A percentile compares a stretch with the other conserved stretches of the same genome.
These are phyloP conservation scores for Skeletonema menzelii DNA, from an alignment of 108 stramenopile genomes.

Conservation along the genomic window DNA sequence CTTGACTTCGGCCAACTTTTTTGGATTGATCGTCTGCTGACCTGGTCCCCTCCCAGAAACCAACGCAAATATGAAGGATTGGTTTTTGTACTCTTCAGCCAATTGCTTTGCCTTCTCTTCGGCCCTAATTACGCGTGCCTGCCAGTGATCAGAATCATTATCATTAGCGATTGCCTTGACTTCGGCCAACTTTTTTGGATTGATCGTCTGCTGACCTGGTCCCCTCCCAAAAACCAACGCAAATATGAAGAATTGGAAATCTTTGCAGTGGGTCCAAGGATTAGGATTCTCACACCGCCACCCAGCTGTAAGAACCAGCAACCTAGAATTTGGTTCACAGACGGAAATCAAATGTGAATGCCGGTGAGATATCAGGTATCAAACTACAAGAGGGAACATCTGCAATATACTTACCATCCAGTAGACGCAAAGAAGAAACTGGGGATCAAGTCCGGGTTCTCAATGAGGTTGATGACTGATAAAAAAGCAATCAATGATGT, in stretches of 20 bases:
- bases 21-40: slow-evolving; percentile 36
- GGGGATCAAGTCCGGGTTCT: slow-evolving; percentile 63
- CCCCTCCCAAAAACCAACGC: slow-evolving; percentile 50
- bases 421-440: slow-evolving; percentile 61
- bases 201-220: slow-evolving; percentile 33
- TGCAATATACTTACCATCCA: slow-evolving; percentile 19
- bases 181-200: neutral
- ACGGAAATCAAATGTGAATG: slow-evolving; percentile 21
- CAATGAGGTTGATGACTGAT: slow-evolving; percentile 51
- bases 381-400: neutral
- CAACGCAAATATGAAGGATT: slow-evolving; percentile 42
- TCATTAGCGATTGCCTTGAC: slow-evolving; percentile 15
- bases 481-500: slow-evolving; percentile 65
- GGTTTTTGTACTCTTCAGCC: slow-evolving; percentile 40
- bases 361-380: neutral
- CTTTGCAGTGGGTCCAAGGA: slow-evolving; percentile 53
- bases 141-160: slow-evolving; percentile 34
- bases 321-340: slow-evolving; percentile 9
- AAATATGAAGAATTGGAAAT: slow-evolving; percentile 40
- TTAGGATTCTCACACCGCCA: slow-evolving; percentile 51
- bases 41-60: slow-evolving; percentile 40
- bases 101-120: too few relatives aligned
- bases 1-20: too few relatives aligned
- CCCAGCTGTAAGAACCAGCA: slow-evolving; percentile 45
- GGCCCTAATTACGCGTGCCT: slow-evolving; percentile 36